Evolutionary conservation across 495 filamentous ascomycete genomes (phyloP).

Genomic region (Chaetomium cochliodes): DNA sequence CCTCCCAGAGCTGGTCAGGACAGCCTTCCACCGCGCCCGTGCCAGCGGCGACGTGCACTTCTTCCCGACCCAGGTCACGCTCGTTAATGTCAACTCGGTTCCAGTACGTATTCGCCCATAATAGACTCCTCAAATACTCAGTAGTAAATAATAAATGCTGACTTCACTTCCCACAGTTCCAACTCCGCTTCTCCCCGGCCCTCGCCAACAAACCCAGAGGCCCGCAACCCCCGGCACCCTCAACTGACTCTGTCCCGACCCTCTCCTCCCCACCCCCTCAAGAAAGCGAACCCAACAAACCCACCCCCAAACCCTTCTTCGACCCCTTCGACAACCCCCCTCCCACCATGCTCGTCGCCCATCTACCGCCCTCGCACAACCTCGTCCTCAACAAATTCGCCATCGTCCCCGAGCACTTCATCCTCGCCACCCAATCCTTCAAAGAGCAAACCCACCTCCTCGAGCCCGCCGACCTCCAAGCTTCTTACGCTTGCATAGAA

Average conservation of each 20-base stretch:
- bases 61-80: constrained; percentile 57
- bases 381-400: constrained; percentile 82
- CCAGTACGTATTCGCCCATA: constrained; percentile 41
- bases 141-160: neutral
- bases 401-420: constrained; percentile 75
- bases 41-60: constrained; percentile 56
- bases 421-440: constrained; percentile 67
- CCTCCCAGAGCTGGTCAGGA: constrained; percentile 55
- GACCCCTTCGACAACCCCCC: constrained; percentile 73
- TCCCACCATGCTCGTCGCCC: constrained; percentile 59
- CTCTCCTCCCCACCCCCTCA: neutral
- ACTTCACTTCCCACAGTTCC: constrained; percentile 45
- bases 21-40: constrained; percentile 54
- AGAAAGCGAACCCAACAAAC: neutral
- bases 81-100: constrained; percentile 54
- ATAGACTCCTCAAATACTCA: neutral
- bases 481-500: constrained; percentile 62
- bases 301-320: constrained; percentile 25
- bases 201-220: constrained; percentile 68
- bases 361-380: constrained; percentile 57
- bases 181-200: constrained; percentile 75
- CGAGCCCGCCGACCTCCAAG: constrained; percentile 62
- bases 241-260: neutral
- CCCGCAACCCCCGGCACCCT: constrained; percentile 18
- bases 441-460: constrained; percentile 68